Evolutionary conservation across 2,329 filamentous ascomycete species (phyloP), one percentile per base, ranked within the genome.

Genomic region (Orbilia javanica): DNA sequence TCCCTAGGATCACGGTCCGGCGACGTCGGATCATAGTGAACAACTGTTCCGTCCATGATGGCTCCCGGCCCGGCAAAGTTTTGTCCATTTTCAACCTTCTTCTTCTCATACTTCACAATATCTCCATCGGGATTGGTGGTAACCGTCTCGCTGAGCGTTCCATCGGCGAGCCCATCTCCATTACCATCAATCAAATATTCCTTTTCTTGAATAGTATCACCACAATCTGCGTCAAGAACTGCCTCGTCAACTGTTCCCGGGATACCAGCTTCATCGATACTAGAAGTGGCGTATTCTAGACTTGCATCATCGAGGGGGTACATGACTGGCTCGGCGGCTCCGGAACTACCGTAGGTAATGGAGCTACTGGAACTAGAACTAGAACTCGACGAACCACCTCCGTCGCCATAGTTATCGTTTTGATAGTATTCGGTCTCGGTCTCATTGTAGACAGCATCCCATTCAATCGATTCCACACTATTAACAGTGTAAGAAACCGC

Each of bases 111-210:
- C 0, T 29, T 27, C n/a, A 73, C 34, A 13, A 55, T 10, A 53
- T 57, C 52, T 11, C 66, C 72, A 4, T 42, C 1, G 10, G 6
- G 6, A 36, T 70, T 22, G 2, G 22, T 52, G 5, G 48, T 60
- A 4, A 39, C 60, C 1, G n/a, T 31, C 27, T 77, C 60, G 0
- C 13, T 15, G 15, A 77, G 25, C 15, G 20, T 18, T 18, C 66
- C 73, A 53, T 77, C 73, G 1, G 66, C 66, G 15, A 67, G 46
- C 1, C 60, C 57, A 25, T 71, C 46, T 3, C 57, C 48, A 36
- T 77, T 36, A 1, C 22, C 27, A 36, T 77, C 73, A 15, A 50
- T 15, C 0, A 31, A 18, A 46, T 70, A 65, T 5, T 2, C 39
- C 22, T 60, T 46, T 3, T 39, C 48, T n/a, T 63, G 15, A 8